A percentile compares a stretch with the other conserved stretches of the same genome.
Conservation (phyloP, 2,329 filamentous ascomycete genomes). For the Alternaria brassicicola region DNA sequence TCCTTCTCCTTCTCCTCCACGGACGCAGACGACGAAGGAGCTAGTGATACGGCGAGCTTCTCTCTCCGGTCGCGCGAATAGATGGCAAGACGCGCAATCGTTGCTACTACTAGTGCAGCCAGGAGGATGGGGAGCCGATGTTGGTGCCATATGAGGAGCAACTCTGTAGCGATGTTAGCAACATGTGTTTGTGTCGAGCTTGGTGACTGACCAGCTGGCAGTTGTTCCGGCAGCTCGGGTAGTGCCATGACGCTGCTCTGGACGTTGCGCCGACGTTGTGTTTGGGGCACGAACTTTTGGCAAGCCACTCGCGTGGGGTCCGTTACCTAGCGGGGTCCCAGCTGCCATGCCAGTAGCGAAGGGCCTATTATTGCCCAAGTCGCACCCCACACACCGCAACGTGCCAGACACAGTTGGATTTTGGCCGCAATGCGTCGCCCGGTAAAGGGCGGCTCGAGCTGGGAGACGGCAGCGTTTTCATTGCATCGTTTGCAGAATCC, state of each 20-base stretch:
- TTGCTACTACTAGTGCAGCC: constrained; percentile 36
- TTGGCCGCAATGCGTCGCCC: too few species aligned
- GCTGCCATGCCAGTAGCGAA: not conserved
- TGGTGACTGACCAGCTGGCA: constrained; percentile 23
- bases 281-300: constrained; percentile 24
- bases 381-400: not conserved
- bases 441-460: too few species aligned
- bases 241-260: constrained; percentile 23
- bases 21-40: constrained; percentile 36
- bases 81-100: constrained; percentile 37
- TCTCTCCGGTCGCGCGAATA: constrained; percentile 36
- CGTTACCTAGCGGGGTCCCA: constrained; percentile 21
- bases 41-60: constrained; percentile 39
- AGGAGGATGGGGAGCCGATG: constrained; percentile 44
- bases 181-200: not conserved
- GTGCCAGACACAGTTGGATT: not conserved
- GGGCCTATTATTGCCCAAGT: not conserved
- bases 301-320: constrained; percentile 25
- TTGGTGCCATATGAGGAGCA: constrained; percentile 47
- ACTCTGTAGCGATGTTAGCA: constrained; percentile 30
- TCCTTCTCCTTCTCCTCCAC: constrained; percentile 42
- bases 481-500: too few species aligned
- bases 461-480: too few species aligned
- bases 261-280: constrained; percentile 3
- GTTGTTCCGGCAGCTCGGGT: constrained; percentile 13